A percentile compares a stretch with the other conserved stretches of the same genome.
Evolutionary conservation across 2,329 filamentous ascomycete genomes (phyloP).

Genomic region (Colletotrichum navitas): DNA sequence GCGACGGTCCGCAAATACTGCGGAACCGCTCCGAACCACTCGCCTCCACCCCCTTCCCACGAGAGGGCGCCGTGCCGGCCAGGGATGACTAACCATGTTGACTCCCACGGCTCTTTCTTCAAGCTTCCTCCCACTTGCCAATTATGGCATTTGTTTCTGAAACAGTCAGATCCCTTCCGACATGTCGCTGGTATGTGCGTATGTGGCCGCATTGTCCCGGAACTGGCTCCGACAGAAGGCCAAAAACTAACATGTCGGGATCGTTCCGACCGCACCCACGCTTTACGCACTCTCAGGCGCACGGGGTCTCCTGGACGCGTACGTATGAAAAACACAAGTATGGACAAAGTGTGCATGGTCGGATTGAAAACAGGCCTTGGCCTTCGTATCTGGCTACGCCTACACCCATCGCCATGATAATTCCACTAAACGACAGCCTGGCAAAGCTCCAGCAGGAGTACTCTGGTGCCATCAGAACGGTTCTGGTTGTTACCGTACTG

Average conservation of each 20-base stretch:
- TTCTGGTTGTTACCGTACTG: background rate
- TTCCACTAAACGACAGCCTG: background rate
- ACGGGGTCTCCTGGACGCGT: too few species aligned
- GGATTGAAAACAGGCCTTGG: background rate
- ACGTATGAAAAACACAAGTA: background rate
- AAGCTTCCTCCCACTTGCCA: background rate
- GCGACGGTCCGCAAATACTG: too few species aligned
- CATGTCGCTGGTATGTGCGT: background rate
- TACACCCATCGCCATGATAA: background rate
- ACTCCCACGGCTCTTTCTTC: background rate
- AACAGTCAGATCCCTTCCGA: background rate
- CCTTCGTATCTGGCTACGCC: background rate
- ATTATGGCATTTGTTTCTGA: background rate
- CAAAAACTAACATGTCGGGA: background rate
- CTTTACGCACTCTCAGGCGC: background rate
- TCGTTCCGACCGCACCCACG: background rate
- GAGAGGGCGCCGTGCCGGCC: background rate
- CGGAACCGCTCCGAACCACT: background rate
- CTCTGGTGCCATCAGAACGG: background rate
- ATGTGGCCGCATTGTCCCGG: background rate
- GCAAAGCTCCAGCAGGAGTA: background rate
- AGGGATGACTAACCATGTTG: background rate
- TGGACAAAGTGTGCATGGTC: background rate
- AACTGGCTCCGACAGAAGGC: background rate
- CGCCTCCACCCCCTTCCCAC: background rate